Evolutionary conservation across 495 filamentous ascomycete species (phyloP), one percentile per base, ranked within the genome.

Genomic region (Neurospora africana): DNA sequence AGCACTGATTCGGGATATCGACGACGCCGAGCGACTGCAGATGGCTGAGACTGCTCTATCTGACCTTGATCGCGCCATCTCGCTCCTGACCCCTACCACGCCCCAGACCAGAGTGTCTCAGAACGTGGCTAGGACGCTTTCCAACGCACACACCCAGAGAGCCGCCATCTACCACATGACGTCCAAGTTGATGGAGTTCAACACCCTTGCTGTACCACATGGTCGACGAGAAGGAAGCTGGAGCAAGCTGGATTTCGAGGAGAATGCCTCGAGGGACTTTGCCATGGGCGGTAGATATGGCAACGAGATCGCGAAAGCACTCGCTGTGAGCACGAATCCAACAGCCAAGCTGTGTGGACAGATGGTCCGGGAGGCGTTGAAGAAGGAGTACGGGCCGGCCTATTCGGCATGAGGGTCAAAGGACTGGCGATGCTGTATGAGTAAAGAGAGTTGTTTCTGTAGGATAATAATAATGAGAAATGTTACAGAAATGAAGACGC

Each of bases 311-410:
- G 93, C 90, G 15, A 90, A 90, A 81, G 88, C 87, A 61, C 81
- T 96, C 82, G 90, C 91, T 3, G 93, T 95, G 65, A 86, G 86
- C 80, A 92, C 89, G 53, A 97, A 97, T 84, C 93, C 93, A 39
- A 92, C 92, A 75, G 93, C 93, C 35, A 96, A 94, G 84, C 85
- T 96, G 77, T 97, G 93, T 82, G 93, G 93, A 17, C 87, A 88
- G 37, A 95, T 97, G 83, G 92, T 97, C 13, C 89, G 88, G 80
- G 91, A 95, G 83, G 92, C 92, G 47, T 88, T 97, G 87, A 89
- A 85, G 83, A 92, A 90, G 83, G 93, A 97, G 81, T 86, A 86
- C 70, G 84, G 84, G 2, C 78, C 80, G 10, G 77, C 75, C 35
- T 81, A 79, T 74, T 77, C 74, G 53, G 71, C 68, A 74, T 83